Evolutionary conservation across 2,329 filamentous ascomycete species (phyloP).

Genomic region (Beauveria sp.): DNA sequence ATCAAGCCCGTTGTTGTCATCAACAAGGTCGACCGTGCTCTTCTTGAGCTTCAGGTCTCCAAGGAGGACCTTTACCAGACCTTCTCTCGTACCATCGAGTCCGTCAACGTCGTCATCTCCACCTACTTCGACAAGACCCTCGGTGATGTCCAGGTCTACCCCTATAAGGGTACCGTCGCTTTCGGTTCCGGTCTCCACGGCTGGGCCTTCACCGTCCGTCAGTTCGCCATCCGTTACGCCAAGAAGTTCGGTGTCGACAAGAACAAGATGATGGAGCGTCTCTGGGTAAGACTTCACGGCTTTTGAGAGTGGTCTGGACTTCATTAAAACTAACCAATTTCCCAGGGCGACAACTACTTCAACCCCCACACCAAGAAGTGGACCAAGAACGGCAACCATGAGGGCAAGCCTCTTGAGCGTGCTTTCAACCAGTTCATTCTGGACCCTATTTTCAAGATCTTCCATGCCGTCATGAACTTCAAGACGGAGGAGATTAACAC

Average conservation of each 20-base stretch:
- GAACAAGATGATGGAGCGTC: slow-evolving; percentile 99
- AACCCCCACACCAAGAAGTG: slow-evolving; percentile 99
- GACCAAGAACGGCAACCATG: slow-evolving; percentile 77
- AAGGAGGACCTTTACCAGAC: slow-evolving; percentile 99
- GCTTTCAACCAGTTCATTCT: slow-evolving; percentile 99
- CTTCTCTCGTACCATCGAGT: slow-evolving; percentile 99
- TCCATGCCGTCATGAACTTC: slow-evolving; percentile 94
- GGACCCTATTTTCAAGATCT: slow-evolving; percentile 99
- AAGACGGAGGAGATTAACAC: slow-evolving; percentile 85
- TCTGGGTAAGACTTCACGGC: slow-evolving; percentile 65
- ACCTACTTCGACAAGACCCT: slow-evolving; percentile 97
- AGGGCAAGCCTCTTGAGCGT: slow-evolving; percentile 89
- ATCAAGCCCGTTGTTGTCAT: slow-evolving; percentile 99
- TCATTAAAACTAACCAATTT: neutral
- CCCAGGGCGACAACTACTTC: slow-evolving; percentile 92
- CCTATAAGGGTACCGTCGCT: slow-evolving; percentile 92
- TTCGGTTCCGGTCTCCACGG: slow-evolving; percentile 99
- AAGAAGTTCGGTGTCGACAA: slow-evolving; percentile 99
- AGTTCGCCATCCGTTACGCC: slow-evolving; percentile 92
- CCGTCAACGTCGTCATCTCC: slow-evolving; percentile 99
- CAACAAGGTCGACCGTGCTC: slow-evolving; percentile 99
- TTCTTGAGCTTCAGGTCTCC: slow-evolving; percentile 95
- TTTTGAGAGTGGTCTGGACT: neutral
- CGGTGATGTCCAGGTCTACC: slow-evolving; percentile 98
- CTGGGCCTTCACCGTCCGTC: slow-evolving; percentile 98